Conservation (phyloP, 768 basidiomycete species). For the Phanerochaete sordida region DNA sequence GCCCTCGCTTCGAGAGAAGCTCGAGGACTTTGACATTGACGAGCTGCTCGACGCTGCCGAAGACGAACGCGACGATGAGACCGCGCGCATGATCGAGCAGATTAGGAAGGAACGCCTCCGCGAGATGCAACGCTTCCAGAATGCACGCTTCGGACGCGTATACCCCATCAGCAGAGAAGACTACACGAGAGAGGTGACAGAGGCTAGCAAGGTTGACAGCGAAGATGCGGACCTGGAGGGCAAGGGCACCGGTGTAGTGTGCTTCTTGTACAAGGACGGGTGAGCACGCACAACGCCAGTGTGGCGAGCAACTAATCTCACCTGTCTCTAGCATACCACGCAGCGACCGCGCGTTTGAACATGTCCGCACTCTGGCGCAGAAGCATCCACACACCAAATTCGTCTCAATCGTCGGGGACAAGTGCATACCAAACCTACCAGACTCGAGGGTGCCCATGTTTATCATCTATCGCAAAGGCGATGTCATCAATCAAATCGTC, state of each 20-base stretch:
- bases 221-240: conserved; percentile 59
- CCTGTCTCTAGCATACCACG: conserved; percentile 60
- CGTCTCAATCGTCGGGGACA: conserved; percentile 90
- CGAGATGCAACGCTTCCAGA: conserved; percentile 56
- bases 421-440: conserved; percentile 95
- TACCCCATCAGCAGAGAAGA: conserved; percentile 91
- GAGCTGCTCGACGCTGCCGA: conserved; percentile 70
- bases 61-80: conserved; percentile 72
- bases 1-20: conserved; percentile 62
- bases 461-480: conserved; percentile 90
- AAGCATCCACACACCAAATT: conserved; percentile 92
- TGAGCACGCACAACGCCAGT: conserved; percentile 35
- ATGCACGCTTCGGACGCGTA: conserved; percentile 76
- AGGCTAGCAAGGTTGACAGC: conserved; percentile 72
- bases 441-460: conserved; percentile 89
- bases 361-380: conserved; percentile 70
- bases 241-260: conserved; percentile 88
- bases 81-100: conserved; percentile 66
- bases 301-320: background rate
- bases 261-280: conserved; percentile 95
- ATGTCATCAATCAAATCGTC: conserved; percentile 80
- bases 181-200: conserved; percentile 93
- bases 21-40: conserved; percentile 57
- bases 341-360: conserved; percentile 70
- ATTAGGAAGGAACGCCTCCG: conserved; percentile 62